Evolutionary conservation across 345 rosid species (phyloP).

Genomic region (Eucalyptus cloeziana): DNA sequence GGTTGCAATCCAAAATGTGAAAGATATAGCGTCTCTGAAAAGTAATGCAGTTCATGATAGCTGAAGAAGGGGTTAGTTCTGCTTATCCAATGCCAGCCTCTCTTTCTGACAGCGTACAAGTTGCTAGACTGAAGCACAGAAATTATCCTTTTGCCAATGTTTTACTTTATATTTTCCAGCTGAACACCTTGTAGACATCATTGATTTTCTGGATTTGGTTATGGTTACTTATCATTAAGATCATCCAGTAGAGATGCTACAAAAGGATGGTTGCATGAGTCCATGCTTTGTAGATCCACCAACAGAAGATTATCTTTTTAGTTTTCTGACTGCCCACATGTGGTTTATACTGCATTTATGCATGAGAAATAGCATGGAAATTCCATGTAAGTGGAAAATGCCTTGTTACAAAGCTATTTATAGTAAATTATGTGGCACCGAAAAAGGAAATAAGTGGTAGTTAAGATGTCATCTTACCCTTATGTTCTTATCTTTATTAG

Average conservation of each 20-base stretch:
- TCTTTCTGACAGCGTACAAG: background rate
- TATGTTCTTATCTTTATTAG: background rate
- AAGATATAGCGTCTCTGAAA: background rate
- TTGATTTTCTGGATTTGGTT: background rate
- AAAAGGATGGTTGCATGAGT: background rate
- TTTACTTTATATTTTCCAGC: background rate
- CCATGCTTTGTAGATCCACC: background rate
- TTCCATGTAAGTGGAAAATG: background rate
- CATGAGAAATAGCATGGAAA: background rate
- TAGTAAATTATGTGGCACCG: background rate
- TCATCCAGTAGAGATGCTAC: background rate
- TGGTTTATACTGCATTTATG: too few species aligned
- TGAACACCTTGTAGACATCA: background rate
- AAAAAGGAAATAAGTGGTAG: background rate
- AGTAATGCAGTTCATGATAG: background rate
- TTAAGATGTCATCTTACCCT: background rate
- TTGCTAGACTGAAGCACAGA: background rate
- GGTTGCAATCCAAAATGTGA: background rate
- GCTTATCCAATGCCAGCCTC: background rate
- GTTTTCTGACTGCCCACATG: background rate
- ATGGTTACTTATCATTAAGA: background rate
- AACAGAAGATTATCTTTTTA: background rate
- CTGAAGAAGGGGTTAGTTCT: background rate
- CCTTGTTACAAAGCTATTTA: background rate
- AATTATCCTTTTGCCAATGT: background rate